Evolutionary conservation across 257 asterid species (phyloP).

Genomic region (Plantago elongata): DNA sequence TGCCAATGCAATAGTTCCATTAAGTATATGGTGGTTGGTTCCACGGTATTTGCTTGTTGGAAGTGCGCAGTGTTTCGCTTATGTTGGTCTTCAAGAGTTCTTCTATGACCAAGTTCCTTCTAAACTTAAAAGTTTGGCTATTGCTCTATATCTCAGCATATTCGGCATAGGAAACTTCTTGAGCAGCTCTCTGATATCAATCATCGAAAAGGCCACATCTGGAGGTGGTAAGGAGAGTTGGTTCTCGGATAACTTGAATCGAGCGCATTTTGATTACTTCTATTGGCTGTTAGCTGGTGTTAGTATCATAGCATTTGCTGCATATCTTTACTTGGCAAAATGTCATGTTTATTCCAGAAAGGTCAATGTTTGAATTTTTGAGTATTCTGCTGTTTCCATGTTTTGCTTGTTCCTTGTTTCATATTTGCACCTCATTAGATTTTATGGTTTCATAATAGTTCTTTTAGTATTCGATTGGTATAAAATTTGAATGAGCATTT

Average conservation of each 20-base stretch:
- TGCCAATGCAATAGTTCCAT: constrained; percentile 10
- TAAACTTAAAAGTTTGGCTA: constrained; percentile 13
- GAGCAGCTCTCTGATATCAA: constrained; percentile 16
- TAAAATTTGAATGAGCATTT: too few relatives aligned
- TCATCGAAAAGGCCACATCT: constrained; percentile 16
- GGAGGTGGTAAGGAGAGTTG: constrained; percentile 19
- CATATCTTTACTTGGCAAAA: constrained; percentile 13
- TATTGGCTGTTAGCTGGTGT: constrained; percentile 15
- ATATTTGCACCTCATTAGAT: too few relatives aligned
- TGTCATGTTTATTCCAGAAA: constrained; percentile 12
- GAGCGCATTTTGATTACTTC: constrained; percentile 22
- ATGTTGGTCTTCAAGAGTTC: constrained; percentile 10
- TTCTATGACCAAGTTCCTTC: constrained; percentile 16
- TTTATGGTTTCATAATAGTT: too few relatives aligned
- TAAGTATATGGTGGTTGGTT: constrained; percentile 18
- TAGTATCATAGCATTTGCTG: constrained; percentile 1
- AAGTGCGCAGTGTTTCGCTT: not conserved
- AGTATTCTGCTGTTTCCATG: not conserved
- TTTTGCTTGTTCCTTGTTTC: too few relatives aligned
- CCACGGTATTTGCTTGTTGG: constrained; percentile 14
- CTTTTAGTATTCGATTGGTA: too few relatives aligned
- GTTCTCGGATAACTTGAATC: constrained; percentile 20
- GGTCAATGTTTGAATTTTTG: constrained; percentile 4
- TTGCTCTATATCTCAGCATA: constrained; percentile 19
- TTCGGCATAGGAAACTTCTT: constrained; percentile 14